phyloP scores from a whole-genome alignment of 2,329 filamentous ascomycete species.

The Ophiocordyceps polyrhachis-furcata region DNA sequence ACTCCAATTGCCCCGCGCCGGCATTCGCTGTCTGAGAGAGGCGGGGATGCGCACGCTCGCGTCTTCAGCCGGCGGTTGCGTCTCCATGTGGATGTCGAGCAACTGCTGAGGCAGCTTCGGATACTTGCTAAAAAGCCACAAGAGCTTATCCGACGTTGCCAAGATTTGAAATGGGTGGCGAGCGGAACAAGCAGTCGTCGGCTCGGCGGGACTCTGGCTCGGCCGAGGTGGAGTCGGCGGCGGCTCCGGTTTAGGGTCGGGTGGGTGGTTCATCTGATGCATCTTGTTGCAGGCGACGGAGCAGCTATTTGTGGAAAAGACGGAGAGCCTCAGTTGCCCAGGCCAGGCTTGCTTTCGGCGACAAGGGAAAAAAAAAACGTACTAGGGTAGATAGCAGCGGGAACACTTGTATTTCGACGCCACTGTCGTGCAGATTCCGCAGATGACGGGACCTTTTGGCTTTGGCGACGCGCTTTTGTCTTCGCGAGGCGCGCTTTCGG shows the following conservation, averaged over 20 bases:
- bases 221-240: conserved; percentile 5
- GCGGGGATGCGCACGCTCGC: conserved; percentile 11
- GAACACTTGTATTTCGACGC: conserved; percentile 44
- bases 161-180: conserved; percentile 31
- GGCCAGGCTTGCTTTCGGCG: not conserved
- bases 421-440: conserved; percentile 32
- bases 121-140: conserved; percentile 32
- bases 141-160: conserved; percentile 29
- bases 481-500: not conserved
- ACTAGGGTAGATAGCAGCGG: conserved; percentile 40
- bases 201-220: conserved; percentile 1
- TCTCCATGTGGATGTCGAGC: conserved; percentile 28
- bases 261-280: conserved; percentile 31
- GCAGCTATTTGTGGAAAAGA: conserved; percentile 22
- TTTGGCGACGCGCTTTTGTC: not conserved
- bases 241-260: conserved; percentile 15
- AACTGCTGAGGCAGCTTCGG: conserved; percentile 29
- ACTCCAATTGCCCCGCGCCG: conserved; percentile 31
- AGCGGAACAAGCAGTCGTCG: conserved; percentile 4
- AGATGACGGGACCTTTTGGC: conserved; percentile 12
- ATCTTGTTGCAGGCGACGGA: conserved; percentile 37
- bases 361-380: conserved; percentile 12
- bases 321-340: not conserved
- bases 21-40: conserved; percentile 14
- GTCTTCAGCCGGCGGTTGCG: conserved; percentile 22